Evolutionary conservation across 345 rosid species (phyloP).

Genomic region (Sonneratia caseolaris): DNA sequence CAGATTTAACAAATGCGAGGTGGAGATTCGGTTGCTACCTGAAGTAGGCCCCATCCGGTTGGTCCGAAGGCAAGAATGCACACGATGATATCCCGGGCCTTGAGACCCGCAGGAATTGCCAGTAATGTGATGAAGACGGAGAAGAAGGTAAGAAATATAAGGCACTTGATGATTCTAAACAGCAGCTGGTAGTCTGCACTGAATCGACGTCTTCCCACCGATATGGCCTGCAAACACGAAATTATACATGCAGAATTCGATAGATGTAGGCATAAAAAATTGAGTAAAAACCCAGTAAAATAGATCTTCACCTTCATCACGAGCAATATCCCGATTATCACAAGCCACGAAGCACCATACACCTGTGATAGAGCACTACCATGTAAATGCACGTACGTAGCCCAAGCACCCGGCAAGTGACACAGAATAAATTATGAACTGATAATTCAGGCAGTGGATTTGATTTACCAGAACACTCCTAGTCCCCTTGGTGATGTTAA

Average conservation of each 20-base stretch:
- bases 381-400: background rate
- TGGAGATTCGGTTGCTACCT: conserved; percentile 28
- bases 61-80: conserved; percentile 98
- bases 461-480: conserved; percentile 57
- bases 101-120: conserved; percentile 69
- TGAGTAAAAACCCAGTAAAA: background rate
- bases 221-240: conserved; percentile 48
- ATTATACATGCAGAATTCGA: background rate
- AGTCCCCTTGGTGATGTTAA: conserved; percentile 40
- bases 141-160: conserved; percentile 75
- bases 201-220: conserved; percentile 78
- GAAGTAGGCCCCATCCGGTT: conserved; percentile 96
- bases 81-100: conserved; percentile 71
- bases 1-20: background rate
- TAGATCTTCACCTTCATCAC: conserved; percentile 74
- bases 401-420: background rate
- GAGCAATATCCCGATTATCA: conserved; percentile 68
- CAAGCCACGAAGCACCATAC: conserved; percentile 96
- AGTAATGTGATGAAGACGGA: conserved; percentile 66
- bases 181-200: conserved; percentile 92
- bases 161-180: conserved; percentile 85
- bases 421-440: background rate
- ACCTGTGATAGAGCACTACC: conserved; percentile 33
- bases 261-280: background rate
- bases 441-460: background rate